These are phyloP conservation scores for Mycena pura DNA, from an alignment of 768 basidiomycete species.

Conservation along the genomic window DNA sequence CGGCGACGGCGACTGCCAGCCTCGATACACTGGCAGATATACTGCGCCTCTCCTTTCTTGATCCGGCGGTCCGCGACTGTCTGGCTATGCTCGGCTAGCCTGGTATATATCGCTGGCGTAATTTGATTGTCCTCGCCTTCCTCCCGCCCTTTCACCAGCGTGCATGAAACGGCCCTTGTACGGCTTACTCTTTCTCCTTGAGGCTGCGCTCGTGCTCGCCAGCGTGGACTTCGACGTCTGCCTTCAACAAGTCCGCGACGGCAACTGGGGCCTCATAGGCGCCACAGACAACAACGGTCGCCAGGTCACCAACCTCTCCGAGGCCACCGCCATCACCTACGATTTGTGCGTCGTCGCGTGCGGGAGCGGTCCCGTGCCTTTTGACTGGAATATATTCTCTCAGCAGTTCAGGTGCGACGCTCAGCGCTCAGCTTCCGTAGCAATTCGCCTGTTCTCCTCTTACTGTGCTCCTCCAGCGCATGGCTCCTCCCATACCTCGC, in stretches of 20 bases:
- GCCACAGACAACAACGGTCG: slow-evolving; percentile 28
- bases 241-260: slow-evolving; percentile 9
- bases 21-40: too few relatives aligned
- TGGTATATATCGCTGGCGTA: too few relatives aligned
- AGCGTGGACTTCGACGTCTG: slow-evolving; percentile 21
- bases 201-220: slow-evolving; percentile 5
- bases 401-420: slow-evolving; percentile 37
- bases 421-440: not conserved
- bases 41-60: too few relatives aligned
- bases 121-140: too few relatives aligned
- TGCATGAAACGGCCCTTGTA: too few relatives aligned
- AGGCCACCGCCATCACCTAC: slow-evolving; percentile 33
- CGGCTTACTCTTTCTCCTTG: too few relatives aligned
- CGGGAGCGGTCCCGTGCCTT: slow-evolving; percentile 25
- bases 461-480: slow-evolving; percentile 34
- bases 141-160: too few relatives aligned
- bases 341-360: slow-evolving; percentile 31
- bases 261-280: slow-evolving; percentile 4
- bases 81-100: too few relatives aligned
- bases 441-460: not conserved
- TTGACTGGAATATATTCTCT: slow-evolving; percentile 37
- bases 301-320: slow-evolving; percentile 26
- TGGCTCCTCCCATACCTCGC: slow-evolving; percentile 50
- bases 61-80: too few relatives aligned
- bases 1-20: too few relatives aligned